These are phyloP conservation scores for Saccharomycopsis sp. DNA, from an alignment of 805 yeast species.

Conservation along the genomic window DNA sequence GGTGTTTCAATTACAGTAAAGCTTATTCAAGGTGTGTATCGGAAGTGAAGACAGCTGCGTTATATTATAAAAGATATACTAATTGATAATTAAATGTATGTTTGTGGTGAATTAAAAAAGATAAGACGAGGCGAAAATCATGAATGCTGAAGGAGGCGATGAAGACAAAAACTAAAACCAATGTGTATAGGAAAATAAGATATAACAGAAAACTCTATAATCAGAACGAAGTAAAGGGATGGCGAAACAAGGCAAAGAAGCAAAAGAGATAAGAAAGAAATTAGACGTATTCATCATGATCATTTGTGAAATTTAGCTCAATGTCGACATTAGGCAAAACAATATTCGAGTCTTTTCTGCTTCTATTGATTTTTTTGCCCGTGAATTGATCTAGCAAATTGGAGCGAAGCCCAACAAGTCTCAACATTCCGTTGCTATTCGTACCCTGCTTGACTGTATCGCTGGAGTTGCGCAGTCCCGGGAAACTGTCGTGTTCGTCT, in stretches of 20 bases:
- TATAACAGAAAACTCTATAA: neutral
- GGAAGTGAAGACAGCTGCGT: neutral
- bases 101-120: neutral
- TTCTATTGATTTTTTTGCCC: conserved; percentile 16
- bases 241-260: neutral
- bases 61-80: too few species aligned
- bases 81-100: neutral
- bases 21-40: too few species aligned
- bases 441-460: neutral
- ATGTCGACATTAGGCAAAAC: conserved; percentile 21
- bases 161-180: neutral
- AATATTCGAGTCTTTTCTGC: conserved; percentile 20
- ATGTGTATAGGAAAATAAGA: too few species aligned
- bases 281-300: neutral
- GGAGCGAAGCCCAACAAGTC: conserved; percentile 16
- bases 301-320: conserved; percentile 15
- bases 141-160: neutral
- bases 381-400: conserved; percentile 16
- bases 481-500: neutral
- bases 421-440: conserved; percentile 15
- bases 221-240: neutral
- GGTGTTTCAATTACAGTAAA: too few species aligned
- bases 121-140: neutral
- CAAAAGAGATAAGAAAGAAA: neutral
- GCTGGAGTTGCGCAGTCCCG: neutral